Evolutionary conservation across 1,284 basidiomycete genomes (phyloP).

Genomic region (Athelia psychrophila): DNA sequence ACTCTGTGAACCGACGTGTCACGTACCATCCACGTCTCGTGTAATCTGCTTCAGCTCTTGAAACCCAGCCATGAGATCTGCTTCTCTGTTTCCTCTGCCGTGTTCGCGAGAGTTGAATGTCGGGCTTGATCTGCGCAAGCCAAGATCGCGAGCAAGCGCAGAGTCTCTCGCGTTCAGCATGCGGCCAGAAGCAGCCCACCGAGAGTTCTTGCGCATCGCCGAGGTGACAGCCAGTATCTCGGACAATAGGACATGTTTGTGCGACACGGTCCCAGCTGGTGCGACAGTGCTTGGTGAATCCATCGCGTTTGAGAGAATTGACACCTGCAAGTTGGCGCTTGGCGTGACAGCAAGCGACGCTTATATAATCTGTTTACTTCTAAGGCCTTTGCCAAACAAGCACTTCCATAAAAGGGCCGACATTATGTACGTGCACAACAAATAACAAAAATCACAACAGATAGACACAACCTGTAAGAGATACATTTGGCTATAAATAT

Average conservation of each 20-base stretch:
- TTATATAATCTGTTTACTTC: conserved; percentile 13
- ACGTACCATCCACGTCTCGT: conserved; percentile 70
- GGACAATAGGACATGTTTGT: conserved; percentile 78
- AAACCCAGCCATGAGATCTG: conserved; percentile 88
- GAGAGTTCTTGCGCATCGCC: conserved; percentile 95
- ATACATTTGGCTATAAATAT: too few species aligned
- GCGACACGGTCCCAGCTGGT: conserved; percentile 37
- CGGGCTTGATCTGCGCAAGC: conserved; percentile 58
- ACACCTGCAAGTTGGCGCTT: conserved; percentile 8
- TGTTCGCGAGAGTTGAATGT: conserved; percentile 34
- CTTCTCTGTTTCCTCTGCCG: conserved; percentile 56
- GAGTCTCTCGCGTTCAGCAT: conserved; percentile 59
- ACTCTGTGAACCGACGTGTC: conserved; percentile 4
- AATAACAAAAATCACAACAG: too few species aligned
- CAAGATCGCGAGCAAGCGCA: conserved; percentile 68
- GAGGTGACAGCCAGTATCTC: conserved; percentile 94
- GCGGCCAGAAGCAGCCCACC: conserved; percentile 79
- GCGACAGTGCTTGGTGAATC: neutral
- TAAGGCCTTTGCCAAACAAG: conserved; percentile 18
- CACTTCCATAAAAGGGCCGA: too few species aligned
- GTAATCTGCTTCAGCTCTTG: conserved; percentile 81
- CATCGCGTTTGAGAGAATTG: neutral
- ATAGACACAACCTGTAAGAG: neutral
- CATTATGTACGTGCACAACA: too few species aligned
- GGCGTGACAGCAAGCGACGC: neutral